Evolutionary conservation across 2,329 filamentous ascomycete species (phyloP).

Genomic region (Apiospora arundinis): DNA sequence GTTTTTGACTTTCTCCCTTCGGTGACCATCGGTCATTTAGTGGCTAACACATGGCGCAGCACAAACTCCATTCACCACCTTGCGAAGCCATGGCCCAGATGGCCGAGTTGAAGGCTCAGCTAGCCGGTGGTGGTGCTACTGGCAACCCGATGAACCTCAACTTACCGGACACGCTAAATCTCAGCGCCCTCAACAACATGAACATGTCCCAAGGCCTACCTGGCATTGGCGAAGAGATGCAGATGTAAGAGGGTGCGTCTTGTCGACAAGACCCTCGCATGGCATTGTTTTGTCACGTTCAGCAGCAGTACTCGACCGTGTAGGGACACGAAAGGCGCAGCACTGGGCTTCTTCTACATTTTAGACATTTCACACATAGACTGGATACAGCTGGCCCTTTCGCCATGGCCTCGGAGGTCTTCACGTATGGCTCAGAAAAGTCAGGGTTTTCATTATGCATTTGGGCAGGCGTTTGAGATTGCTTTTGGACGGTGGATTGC

Average conservation of each 20-base stretch:
- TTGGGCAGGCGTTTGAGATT: conserved; percentile 25
- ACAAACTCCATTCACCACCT: conserved; percentile 82
- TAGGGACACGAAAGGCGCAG: neutral
- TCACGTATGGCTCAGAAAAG: conserved; percentile 23
- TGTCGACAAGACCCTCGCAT: conserved; percentile 1
- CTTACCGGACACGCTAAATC: conserved; percentile 6
- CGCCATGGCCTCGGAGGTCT: conserved; percentile 9
- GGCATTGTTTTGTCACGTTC: conserved; percentile 18
- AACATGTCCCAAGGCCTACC: conserved; percentile 51
- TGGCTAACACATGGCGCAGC: conserved; percentile 46
- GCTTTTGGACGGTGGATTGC: conserved; percentile 11
- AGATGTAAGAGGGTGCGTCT: conserved; percentile 38
- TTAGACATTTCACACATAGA: conserved; percentile 29
- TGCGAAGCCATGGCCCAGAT: conserved; percentile 82
- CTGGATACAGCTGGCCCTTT: conserved; percentile 25
- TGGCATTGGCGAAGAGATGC: conserved; percentile 61
- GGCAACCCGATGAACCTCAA: conserved; percentile 33
- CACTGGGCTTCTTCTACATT: conserved; percentile 1
- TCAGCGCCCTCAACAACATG: conserved; percentile 27
- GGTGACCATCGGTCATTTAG: neutral
- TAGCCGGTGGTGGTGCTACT: conserved; percentile 33
- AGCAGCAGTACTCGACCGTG: neutral
- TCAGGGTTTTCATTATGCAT: conserved; percentile 25
- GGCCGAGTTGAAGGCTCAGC: conserved; percentile 48
- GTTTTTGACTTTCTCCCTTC: conserved; percentile 37